Conservation (phyloP, 371 early-diverging fungal genomes). For the Saksenaea oblongispora region DNA sequence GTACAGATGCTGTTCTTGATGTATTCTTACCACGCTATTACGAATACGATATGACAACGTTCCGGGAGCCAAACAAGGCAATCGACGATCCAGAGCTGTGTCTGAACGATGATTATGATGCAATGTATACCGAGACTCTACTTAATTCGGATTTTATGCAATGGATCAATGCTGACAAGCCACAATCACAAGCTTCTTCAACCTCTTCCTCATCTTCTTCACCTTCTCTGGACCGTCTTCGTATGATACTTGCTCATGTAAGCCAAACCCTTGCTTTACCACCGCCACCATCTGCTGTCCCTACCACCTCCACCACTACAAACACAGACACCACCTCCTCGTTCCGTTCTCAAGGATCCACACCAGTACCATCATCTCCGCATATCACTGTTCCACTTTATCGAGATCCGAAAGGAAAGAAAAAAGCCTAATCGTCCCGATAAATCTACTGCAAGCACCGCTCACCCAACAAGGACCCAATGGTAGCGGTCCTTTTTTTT, state of each 20-base stretch:
- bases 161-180: slow-evolving; percentile 12
- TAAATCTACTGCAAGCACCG: background rate
- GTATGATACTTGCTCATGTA: slow-evolving; percentile 21
- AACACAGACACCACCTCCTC: background rate
- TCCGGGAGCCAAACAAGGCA: background rate
- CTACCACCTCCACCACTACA: background rate
- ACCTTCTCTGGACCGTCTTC: slow-evolving; percentile 20
- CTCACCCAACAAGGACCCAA: no score
- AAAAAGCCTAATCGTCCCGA: background rate
- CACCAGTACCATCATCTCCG: background rate
- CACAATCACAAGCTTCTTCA: background rate
- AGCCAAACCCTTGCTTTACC: slow-evolving; percentile 6
- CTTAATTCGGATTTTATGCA: slow-evolving; percentile 30
- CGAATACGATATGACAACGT: slow-evolving; percentile 17
- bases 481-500: no score
- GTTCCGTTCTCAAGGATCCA: slow-evolving; percentile 4
- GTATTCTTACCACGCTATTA: slow-evolving; percentile 21
- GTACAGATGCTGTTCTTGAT: slow-evolving; percentile 14
- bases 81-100: slow-evolving; percentile 27
- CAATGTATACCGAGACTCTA: slow-evolving; percentile 27
- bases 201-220: background rate
- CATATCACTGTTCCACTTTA: background rate
- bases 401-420: background rate
- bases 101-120: slow-evolving; percentile 33
- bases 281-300: background rate